These are phyloP conservation scores for Citrus reticulata DNA, from an alignment of 345 rosid genomes.

Conservation along the genomic window DNA sequence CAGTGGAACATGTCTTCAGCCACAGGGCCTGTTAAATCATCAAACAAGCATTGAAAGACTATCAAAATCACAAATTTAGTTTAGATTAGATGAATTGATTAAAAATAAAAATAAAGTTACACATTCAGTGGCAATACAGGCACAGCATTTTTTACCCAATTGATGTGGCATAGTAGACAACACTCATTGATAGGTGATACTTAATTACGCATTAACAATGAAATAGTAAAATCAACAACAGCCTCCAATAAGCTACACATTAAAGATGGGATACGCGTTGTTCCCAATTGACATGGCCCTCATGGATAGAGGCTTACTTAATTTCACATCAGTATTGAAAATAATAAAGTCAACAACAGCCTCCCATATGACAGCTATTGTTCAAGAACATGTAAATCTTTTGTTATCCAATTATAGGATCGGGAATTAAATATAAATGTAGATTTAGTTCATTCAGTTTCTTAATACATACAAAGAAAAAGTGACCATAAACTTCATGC, in stretches of 20 bases:
- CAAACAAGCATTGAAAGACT: not conserved
- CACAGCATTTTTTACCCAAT: not conserved
- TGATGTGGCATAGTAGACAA: not conserved
- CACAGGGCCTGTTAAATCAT: conserved; percentile 20
- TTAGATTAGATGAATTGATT: not conserved
- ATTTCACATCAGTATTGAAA: not conserved
- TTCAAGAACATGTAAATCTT: not conserved
- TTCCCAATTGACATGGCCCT: not conserved
- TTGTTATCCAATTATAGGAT: not conserved
- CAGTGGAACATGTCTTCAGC: conserved; percentile 39
- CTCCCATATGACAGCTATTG: not conserved
- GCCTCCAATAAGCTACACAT: no score
- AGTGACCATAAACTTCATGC: not conserved
- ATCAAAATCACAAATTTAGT: not conserved
- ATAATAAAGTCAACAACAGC: no score
- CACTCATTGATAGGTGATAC: not conserved
- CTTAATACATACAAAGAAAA: not conserved
- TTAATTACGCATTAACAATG: no score
- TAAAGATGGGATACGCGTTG: no score
- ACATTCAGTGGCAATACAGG: no score
- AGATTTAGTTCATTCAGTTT: not conserved
- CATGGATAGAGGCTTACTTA: not conserved
- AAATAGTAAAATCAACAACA: no score
- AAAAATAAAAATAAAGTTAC: not conserved
- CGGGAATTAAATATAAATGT: not conserved